phyloP scores from a whole-genome alignment of 371 early-diverging fungal genomes.

The Rhizopus stolonifer region DNA sequence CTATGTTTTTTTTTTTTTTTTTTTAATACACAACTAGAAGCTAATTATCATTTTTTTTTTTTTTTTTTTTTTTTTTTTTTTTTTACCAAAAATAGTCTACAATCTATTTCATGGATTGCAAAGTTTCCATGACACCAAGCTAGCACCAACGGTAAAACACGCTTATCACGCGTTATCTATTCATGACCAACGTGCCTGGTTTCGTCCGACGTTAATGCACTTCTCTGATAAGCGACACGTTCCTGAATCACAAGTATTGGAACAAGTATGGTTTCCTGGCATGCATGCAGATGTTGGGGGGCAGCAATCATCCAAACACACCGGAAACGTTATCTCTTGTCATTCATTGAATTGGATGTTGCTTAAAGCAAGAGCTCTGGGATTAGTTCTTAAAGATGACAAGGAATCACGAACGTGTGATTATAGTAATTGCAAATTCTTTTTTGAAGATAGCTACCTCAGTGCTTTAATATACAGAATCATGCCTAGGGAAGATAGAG shows the following conservation, averaged over 20 bases:
- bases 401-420: conserved; percentile 1
- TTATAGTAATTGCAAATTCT: conserved; percentile 16
- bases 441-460: conserved; percentile 30
- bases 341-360: conserved; percentile 43
- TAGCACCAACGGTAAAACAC: conserved; percentile 28
- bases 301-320: conserved; percentile 6
- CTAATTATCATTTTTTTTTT: too few species aligned
- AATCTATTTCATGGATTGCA: conserved; percentile 26
- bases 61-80: too few species aligned
- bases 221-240: conserved; percentile 8
- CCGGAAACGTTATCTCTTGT: conserved; percentile 20
- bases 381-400: conserved; percentile 25
- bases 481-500: conserved; percentile 31
- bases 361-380: conserved; percentile 26
- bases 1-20: too few species aligned
- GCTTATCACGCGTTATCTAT: conserved; percentile 43
- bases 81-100: conserved; percentile 18
- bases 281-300: conserved; percentile 39
- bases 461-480: conserved; percentile 23
- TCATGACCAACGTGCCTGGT: conserved; percentile 45
- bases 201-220: conserved; percentile 31
- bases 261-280: conserved; percentile 47
- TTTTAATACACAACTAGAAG: too few species aligned
- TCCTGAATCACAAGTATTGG: conserved; percentile 22
- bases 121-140: conserved; percentile 36